Evolutionary conservation across 306 rosid species (phyloP), one percentile per base, ranked within the genome.

Genomic region (Vicia sativa): DNA sequence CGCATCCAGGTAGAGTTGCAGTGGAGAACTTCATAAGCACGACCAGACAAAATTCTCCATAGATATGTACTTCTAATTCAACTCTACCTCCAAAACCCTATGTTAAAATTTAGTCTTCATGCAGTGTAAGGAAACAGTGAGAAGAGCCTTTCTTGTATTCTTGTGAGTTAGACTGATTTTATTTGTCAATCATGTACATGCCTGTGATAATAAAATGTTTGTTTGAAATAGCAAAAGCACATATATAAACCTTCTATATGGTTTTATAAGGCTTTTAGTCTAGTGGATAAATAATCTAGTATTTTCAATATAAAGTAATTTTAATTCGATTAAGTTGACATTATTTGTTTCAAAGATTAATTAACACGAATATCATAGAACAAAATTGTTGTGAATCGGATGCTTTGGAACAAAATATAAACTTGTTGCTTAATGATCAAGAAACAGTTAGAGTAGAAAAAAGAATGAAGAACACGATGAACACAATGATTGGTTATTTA

Each of bases 1-100:
- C 83, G 81, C 62, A 46, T 92, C 73, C 98, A 90, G 66, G 62
- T 90, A 35, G 98, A 92, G 91, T 72, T 92, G 74, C 91, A 92
- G 70, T 90, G 98, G 98, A 85, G 89, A 80, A 80, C 88, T 68
- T 78, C 84, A 29, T 64, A 56, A 79, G 73, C 76, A 62, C 2
- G 11, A 12, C 8, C 6, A 10, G 50, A 25, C 23, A 1, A 16
- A 59, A 63, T 48, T 31, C 62, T 73, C 49, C 73, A 38, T 64
- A 11, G 48, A 49, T 53, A 4, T 53, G 37, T 44, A 44, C 28
- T 6, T 58, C 0, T 48, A 16, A 1, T 54, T 50, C 62, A 49
- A 6, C 42, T 4, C 34, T 1, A 10, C 18, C 28, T 52, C 26
- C 11, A 4, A 38, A 50, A 2, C 62, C 5, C n/a, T 75, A 42